Base-by-base conservation (phyloP, 2,329 filamentous ascomycete genomes). In the Pyrenochaeta sp. region DNA sequence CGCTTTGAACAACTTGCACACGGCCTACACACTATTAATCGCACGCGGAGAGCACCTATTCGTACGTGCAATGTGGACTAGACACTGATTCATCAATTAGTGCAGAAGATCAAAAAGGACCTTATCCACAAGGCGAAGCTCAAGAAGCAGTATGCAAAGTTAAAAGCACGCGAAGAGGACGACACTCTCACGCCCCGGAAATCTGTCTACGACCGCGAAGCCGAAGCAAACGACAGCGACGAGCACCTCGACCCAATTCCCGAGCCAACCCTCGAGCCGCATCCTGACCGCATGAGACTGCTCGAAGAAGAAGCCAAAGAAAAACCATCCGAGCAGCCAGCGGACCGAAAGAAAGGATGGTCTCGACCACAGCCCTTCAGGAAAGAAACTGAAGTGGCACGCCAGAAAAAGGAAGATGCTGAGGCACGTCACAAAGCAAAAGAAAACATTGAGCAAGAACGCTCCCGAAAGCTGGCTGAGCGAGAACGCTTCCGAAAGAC, bases 81-180 rank as follows among this genome's bases (percentile, higher is more conserved):
- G 9, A 26, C 42, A 18, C 34, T 59, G 35, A 55, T 35, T 30
- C 7, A 10, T 14, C 8, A 13, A 23, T 27, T 62, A 93, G 89
- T 89, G 44, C 85, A 89, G 71, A 93, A 93, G 72, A 94, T 96
- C 65, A 97, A 97, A 73, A 82, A 87, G 55, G 84, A 89, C 55
- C 77, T 96, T 42, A 96, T 97, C 61, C 84, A 91, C 71, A 95
- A 94, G 71, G 91, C 92, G 48, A 96, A 96, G 73, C 80, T 96
- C 51, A 94, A 93, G 74, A 96, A 96, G 72, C 83, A 88, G 28
- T 96, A 96, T 68, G 88, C 88, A 52, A 96, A 96, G 72, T 77
- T 96, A 53, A 93, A 92, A 72, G 85, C 84, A 27, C 74, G 77
- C 32, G 78, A 83, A 66, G 69, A 76, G 26, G 69, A 68, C 26